These are phyloP conservation scores for Podospora conica DNA, from an alignment of 495 filamentous ascomycete species.

Conservation along the genomic window DNA sequence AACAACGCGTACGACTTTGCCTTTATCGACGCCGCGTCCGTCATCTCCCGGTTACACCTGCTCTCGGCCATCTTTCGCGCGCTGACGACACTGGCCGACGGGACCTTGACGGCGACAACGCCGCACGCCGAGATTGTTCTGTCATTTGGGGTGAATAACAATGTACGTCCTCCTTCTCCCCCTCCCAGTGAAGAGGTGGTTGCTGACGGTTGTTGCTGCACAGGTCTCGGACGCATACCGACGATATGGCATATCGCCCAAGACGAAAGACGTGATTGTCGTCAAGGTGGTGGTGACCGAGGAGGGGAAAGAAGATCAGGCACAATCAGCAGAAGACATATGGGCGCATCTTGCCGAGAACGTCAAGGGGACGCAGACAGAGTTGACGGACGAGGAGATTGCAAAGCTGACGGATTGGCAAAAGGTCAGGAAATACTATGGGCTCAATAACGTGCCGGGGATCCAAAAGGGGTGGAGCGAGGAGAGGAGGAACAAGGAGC, in stretches of 20 bases:
- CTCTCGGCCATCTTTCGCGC: conserved; percentile 75
- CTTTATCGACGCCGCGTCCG: conserved; percentile 75
- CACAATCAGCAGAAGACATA: conserved; percentile 48
- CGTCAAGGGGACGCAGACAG: conserved; percentile 57
- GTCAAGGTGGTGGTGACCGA: conserved; percentile 55
- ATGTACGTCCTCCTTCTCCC: conserved; percentile 47
- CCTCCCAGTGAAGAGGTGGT: not conserved
- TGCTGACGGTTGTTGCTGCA: conserved; percentile 9
- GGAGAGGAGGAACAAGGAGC: conserved; percentile 36
- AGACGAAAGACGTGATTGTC: conserved; percentile 62
- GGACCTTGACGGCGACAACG: conserved; percentile 69
- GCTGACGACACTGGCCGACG: conserved; percentile 53
- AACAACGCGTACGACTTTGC: conserved; percentile 88
- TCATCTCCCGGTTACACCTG: conserved; percentile 61
- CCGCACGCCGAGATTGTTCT: conserved; percentile 92
- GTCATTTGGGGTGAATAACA: conserved; percentile 74
- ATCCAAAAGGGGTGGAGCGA: conserved; percentile 32
- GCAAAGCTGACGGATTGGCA: conserved; percentile 53
- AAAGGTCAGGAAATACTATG: conserved; percentile 78
- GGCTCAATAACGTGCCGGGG: conserved; percentile 53
- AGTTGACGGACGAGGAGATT: conserved; percentile 60
- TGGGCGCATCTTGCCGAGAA: conserved; percentile 53
- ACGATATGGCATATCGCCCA: conserved; percentile 69
- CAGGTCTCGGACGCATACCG: conserved; percentile 90
- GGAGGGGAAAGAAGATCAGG: conserved; percentile 7